A percentile compares a stretch with the other conserved stretches of the same genome.
Evolutionary conservation across 2,329 filamentous ascomycete species (phyloP).

Genomic region (Alternaria hordeiaustralica): DNA sequence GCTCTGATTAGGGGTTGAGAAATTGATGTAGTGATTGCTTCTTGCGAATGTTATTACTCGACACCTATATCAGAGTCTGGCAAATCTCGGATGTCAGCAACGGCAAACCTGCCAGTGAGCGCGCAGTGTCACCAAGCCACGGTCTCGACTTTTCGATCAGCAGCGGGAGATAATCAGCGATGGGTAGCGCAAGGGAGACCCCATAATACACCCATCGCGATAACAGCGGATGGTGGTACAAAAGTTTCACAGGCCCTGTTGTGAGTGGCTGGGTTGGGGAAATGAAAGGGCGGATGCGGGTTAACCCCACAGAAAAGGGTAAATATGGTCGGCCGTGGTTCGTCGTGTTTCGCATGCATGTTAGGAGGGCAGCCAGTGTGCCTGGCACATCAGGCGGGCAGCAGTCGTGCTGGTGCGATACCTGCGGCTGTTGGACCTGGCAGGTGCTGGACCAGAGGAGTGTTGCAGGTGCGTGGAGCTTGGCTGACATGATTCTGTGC

Average conservation of each 20-base stretch:
- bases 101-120: background rate
- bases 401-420: background rate
- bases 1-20: background rate
- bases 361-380: background rate
- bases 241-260: background rate
- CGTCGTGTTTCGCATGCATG: constrained; percentile 8
- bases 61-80: background rate
- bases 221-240: background rate
- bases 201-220: background rate
- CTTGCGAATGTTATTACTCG: background rate
- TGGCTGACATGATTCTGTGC: background rate
- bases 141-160: constrained; percentile 13
- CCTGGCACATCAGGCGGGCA: background rate
- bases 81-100: constrained; percentile 1
- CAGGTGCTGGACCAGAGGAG: background rate
- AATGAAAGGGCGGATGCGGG: constrained; percentile 14
- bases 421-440: background rate
- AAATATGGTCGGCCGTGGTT: constrained; percentile 5
- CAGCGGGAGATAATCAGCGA: constrained; percentile 10
- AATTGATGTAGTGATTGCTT: background rate
- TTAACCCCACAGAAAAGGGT: constrained; percentile 9
- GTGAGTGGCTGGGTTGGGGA: constrained; percentile 5
- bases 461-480: background rate
- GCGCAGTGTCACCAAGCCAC: background rate
- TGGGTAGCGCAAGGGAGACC: background rate